Percentiles rank a stretch among this genome's conserved stretches.
phyloP scores from a whole-genome alignment of 345 rosid species.

The Hibiscus tridactylites region DNA sequence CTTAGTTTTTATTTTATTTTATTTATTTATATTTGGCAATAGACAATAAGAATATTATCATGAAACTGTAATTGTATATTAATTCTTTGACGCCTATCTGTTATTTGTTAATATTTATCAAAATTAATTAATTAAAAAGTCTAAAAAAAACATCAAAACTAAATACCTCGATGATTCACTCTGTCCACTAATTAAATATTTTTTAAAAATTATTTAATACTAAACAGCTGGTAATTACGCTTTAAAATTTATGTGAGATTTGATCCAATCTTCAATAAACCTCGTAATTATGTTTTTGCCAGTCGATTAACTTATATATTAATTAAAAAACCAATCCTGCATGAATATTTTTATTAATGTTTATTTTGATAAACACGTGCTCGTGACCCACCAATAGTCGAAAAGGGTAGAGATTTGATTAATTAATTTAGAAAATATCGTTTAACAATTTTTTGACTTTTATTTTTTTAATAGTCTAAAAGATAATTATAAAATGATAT shows the following conservation, averaged over 20 bases:
- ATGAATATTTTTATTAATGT: not conserved
- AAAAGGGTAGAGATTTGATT: constrained; percentile 8
- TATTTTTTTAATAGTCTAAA: too few relatives aligned
- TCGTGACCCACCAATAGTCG: constrained; percentile 10
- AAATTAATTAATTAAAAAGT: not conserved
- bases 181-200: not conserved
- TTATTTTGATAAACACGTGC: constrained; percentile 17
- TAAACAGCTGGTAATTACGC: constrained; percentile 1
- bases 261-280: not conserved
- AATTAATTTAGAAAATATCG: not conserved
- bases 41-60: not conserved
- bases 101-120: not conserved
- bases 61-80: not conserved
- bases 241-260: not conserved
- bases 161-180: not conserved
- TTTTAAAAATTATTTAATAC: not conserved
- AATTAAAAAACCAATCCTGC: not conserved
- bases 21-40: too few relatives aligned
- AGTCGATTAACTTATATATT: not conserved
- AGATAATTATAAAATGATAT: too few relatives aligned
- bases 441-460: too few relatives aligned
- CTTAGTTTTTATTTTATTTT: too few relatives aligned
- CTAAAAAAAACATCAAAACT: not conserved
- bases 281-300: not conserved
- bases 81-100: not conserved